Evolutionary conservation across 805 yeast genomes (phyloP).

Genomic region (Starmerella powellii): DNA sequence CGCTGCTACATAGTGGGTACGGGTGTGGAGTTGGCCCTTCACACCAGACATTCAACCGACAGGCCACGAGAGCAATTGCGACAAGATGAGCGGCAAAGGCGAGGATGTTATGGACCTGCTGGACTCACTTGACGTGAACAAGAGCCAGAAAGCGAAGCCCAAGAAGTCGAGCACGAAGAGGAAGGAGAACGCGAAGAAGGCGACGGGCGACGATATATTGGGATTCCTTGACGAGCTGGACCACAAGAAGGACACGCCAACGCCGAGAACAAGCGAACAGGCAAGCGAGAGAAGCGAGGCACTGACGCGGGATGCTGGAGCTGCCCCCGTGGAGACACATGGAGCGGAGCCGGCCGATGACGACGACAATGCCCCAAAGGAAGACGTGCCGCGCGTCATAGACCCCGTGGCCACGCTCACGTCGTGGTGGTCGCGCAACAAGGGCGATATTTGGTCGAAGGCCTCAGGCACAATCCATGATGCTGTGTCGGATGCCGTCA

Average conservation of each 20-base stretch:
- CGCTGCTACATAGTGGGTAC: too few relatives aligned
- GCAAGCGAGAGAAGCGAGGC: background rate
- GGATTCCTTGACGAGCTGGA: constrained; percentile 34
- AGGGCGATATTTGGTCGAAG: constrained; percentile 33
- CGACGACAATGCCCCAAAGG: constrained; percentile 2
- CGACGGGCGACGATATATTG: constrained; percentile 32
- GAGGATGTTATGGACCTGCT: constrained; percentile 33
- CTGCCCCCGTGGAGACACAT: background rate
- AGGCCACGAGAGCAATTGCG: too few relatives aligned
- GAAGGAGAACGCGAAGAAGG: constrained; percentile 19
- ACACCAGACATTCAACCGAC: too few relatives aligned
- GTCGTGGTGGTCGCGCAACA: constrained; percentile 31
- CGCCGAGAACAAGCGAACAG: background rate
- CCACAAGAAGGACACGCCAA: constrained; percentile 1
- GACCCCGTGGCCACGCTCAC: constrained; percentile 29
- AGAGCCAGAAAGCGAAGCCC: constrained; percentile 16
- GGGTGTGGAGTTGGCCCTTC: too few relatives aligned
- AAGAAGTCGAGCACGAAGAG: constrained; percentile 19
- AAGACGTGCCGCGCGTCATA: constrained; percentile 3
- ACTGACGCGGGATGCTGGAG: background rate
- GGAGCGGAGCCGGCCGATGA: background rate
- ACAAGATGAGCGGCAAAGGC: constrained; percentile 17
- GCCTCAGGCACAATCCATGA: constrained; percentile 19
- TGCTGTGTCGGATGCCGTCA: constrained; percentile 27
- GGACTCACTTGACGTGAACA: constrained; percentile 29